Percentiles rank a stretch among this genome's conserved stretches.
phyloP scores from a whole-genome alignment of 202 grass and related monocot species.

The Digitaria exilis region DNA sequence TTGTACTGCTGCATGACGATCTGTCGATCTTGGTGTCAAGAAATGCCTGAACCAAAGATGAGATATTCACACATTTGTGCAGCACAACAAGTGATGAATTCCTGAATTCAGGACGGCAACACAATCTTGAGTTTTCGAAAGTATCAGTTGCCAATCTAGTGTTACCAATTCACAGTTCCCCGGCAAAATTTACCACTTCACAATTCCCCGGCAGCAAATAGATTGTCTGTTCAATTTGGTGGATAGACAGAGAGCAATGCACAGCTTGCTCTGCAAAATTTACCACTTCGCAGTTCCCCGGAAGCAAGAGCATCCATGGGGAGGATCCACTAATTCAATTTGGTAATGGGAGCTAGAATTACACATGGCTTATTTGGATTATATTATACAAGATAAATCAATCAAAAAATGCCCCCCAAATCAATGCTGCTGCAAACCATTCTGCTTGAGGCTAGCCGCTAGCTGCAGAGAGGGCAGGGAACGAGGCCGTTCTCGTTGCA shows the following conservation, averaged over 20 bases:
- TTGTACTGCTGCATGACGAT: too few species aligned
- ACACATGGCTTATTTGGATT: neutral
- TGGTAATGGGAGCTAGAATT: neutral
- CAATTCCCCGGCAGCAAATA: too few species aligned
- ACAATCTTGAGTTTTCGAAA: neutral
- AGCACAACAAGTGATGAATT: neutral
- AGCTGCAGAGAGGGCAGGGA: constrained; percentile 79
- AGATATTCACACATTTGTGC: neutral
- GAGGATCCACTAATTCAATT: too few species aligned
- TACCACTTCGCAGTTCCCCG: too few species aligned
- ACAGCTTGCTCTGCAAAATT: neutral
- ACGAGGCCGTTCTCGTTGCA: constrained; percentile 91
- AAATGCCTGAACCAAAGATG: neutral
- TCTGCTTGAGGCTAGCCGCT: neutral
- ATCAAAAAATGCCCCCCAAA: constrained; percentile 11
- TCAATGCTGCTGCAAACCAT: constrained; percentile 5
- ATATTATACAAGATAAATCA: neutral
- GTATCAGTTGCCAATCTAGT: neutral
- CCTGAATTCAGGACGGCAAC: neutral
- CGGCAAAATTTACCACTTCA: too few species aligned
- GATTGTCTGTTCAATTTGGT: neutral
- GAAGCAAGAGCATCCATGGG: too few species aligned
- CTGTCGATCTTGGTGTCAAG: neutral
- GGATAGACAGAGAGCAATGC: neutral
- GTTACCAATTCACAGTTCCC: too few species aligned